Percentiles rank a stretch among this genome's conserved stretches.
Conservation (phyloP, 177 flowering plant species). For the Telopea speciosissima region DNA sequence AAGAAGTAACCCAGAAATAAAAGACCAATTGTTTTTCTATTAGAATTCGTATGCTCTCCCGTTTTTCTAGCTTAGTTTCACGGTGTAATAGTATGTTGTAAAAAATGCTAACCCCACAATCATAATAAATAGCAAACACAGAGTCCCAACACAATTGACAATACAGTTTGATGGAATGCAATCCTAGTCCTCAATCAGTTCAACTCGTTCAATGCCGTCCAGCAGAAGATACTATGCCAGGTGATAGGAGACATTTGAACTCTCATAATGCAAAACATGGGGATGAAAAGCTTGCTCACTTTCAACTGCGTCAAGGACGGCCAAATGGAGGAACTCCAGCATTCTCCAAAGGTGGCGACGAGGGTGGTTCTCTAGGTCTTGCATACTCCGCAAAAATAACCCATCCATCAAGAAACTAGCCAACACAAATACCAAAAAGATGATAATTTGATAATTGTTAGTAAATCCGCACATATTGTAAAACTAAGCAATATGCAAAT, state of each 20-base stretch:
- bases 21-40: too few species aligned
- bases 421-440: not conserved
- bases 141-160: too few species aligned
- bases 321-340: constrained; percentile 23
- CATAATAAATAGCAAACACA: too few species aligned
- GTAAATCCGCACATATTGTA: not conserved
- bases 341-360: constrained; percentile 23
- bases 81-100: too few species aligned
- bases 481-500: not conserved
- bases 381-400: constrained; percentile 56
- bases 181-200: too few species aligned
- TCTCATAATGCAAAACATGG: constrained; percentile 2
- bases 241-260: not conserved
- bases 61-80: too few species aligned
- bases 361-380: constrained; percentile 32
- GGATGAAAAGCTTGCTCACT: not conserved
- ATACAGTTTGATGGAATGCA: too few species aligned
- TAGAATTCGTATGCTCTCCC: too few species aligned
- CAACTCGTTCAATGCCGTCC: too few species aligned
- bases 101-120: too few species aligned
- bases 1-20: too few species aligned
- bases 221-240: not conserved
- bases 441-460: too few species aligned
- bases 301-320: constrained; percentile 13
- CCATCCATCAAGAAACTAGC: constrained; percentile 50